A percentile compares a stretch with the other conserved stretches of the same genome.
phyloP scores from a whole-genome alignment of 2,329 filamentous ascomycete species.

The Tolypocladium endophyticum region DNA sequence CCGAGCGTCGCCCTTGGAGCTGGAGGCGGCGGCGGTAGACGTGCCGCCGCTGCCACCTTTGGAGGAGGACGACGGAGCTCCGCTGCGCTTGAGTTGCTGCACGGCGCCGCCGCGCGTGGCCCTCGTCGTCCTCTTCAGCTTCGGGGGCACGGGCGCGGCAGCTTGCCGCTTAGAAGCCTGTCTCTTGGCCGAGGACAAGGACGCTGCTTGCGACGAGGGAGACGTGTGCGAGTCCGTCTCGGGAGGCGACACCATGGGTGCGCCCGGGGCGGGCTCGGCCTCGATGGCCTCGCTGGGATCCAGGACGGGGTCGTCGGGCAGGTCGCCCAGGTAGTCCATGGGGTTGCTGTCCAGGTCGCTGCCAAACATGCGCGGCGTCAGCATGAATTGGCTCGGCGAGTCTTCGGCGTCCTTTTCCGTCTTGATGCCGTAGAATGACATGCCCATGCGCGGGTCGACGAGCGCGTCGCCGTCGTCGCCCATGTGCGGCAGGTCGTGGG shows the following conservation, averaged over 20 bases:
- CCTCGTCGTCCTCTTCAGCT: background rate
- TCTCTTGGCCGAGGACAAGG: background rate
- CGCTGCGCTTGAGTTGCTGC: background rate
- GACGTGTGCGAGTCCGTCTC: background rate
- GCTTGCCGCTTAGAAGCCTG: background rate
- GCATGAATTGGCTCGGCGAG: background rate
- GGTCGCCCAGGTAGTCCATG: background rate
- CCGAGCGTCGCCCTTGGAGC: slow-evolving; percentile 11
- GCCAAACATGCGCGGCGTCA: slow-evolving; percentile 5
- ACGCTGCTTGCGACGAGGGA: background rate
- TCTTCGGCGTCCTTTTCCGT: background rate
- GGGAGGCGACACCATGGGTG: background rate
- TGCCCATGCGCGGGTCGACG: slow-evolving; percentile 2
- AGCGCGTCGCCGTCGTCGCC: background rate
- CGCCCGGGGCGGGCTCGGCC: background rate
- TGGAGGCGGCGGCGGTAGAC: background rate
- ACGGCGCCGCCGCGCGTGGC: background rate
- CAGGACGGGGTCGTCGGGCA: background rate
- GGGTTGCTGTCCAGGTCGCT: background rate
- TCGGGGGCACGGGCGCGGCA: background rate
- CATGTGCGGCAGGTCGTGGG: background rate
- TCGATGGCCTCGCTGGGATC: background rate
- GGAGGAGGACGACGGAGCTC: background rate
- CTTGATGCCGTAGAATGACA: slow-evolving; percentile 4
- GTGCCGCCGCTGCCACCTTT: background rate